Conservation (phyloP, 768 basidiomycete genomes). For the Russula brevipes region DNA sequence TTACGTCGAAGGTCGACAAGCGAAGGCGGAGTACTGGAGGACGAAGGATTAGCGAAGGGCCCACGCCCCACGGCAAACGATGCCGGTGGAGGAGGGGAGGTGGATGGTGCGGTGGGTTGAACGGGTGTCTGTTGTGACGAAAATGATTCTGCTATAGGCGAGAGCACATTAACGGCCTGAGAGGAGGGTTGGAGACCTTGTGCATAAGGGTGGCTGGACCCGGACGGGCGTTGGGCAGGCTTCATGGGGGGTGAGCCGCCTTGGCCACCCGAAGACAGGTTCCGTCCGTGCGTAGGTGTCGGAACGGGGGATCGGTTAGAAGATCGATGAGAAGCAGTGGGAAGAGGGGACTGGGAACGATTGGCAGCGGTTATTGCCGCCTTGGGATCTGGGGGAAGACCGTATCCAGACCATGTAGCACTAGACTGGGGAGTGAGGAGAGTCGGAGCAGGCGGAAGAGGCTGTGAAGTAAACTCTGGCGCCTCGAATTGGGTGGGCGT, state of each 20-base stretch:
- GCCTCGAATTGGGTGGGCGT: conserved; percentile 58
- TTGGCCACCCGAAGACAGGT: conserved; percentile 43
- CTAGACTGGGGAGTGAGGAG: conserved; percentile 29
- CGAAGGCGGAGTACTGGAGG: conserved; percentile 44
- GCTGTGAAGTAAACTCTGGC: conserved; percentile 35
- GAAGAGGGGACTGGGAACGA: conserved; percentile 36
- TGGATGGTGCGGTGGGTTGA: conserved; percentile 46
- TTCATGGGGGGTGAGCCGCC: conserved; percentile 25
- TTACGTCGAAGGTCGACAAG: conserved; percentile 78
- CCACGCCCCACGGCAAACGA: conserved; percentile 56
- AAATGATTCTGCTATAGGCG: conserved; percentile 71
- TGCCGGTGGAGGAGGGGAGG: conserved; percentile 27
- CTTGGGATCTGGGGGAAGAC: conserved; percentile 58
- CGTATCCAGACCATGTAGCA: conserved; percentile 34
- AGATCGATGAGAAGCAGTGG: conserved; percentile 34
- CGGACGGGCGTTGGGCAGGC: conserved; percentile 37
- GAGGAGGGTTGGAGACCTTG: conserved; percentile 50
- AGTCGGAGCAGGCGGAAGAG: conserved; percentile 34
- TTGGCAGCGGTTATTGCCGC: conserved; percentile 43
- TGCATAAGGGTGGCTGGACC: conserved; percentile 50
- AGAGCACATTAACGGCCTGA: conserved; percentile 43
- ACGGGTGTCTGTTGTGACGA: conserved; percentile 30
- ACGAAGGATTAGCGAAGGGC: conserved; percentile 47
- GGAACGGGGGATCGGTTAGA: conserved; percentile 32
- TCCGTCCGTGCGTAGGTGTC: conserved; percentile 44